These are phyloP conservation scores for Laburnicola sp. DNA, from an alignment of 2,329 filamentous ascomycete genomes.

Conservation along the genomic window DNA sequence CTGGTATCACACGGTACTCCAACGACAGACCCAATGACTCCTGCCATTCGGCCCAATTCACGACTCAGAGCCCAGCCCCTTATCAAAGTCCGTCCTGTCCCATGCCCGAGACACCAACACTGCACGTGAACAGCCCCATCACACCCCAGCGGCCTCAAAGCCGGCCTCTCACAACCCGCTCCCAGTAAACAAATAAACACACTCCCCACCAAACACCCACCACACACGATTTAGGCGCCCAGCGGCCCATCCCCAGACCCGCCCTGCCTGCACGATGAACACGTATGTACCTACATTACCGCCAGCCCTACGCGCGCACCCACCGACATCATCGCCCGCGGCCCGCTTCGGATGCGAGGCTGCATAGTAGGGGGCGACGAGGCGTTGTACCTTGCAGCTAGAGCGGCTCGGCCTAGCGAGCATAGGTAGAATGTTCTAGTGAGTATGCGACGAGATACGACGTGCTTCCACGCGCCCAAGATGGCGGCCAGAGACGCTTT, in stretches of 20 bases:
- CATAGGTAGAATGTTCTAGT: not conserved
- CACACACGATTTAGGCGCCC: slow-evolving; percentile 29
- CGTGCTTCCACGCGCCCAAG: slow-evolving; percentile 1
- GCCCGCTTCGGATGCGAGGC: not conserved
- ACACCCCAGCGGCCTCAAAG: slow-evolving; percentile 11
- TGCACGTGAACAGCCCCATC: slow-evolving; percentile 7
- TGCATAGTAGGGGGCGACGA: no score
- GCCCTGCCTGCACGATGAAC: slow-evolving; percentile 3
- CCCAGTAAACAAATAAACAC: slow-evolving; percentile 23
- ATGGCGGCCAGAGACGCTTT: slow-evolving; percentile 1
- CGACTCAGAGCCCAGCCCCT: slow-evolving; percentile 4
- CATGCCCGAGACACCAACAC: not conserved
- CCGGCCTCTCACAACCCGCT: slow-evolving; percentile 12
- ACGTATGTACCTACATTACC: slow-evolving; percentile 4
- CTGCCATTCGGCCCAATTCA: slow-evolving; percentile 11
- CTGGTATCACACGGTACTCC: not conserved
- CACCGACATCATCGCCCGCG: not conserved
- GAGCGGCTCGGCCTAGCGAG: not conserved
- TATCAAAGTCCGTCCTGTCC: not conserved
- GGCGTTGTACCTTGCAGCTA: slow-evolving; percentile 1
- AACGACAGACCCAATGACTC: not conserved
- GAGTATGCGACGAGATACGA: not conserved
- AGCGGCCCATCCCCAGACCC: slow-evolving; percentile 29
- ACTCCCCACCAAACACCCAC: slow-evolving; percentile 9
- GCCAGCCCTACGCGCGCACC: slow-evolving; percentile 15